These are phyloP conservation scores for Paramecium bursaria DNA, from an alignment of 73 alveolate species.

Conservation along the genomic window DNA sequence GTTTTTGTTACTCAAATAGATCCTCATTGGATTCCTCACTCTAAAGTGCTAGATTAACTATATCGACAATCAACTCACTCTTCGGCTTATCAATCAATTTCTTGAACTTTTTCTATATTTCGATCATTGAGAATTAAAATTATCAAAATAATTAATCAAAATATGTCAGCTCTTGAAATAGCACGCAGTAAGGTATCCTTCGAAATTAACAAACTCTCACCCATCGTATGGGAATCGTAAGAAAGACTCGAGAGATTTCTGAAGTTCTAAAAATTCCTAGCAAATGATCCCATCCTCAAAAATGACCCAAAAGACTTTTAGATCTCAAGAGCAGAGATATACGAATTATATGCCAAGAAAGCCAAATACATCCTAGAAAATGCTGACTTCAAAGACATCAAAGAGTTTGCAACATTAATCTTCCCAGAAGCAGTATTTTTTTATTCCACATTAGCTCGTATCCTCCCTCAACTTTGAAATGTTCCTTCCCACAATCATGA, in stretches of 20 bases:
- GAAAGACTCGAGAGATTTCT: constrained; percentile 31
- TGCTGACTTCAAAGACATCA: constrained; percentile 38
- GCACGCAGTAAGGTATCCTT: constrained; percentile 58
- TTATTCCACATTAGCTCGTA: not conserved
- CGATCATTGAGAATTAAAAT: too few species aligned
- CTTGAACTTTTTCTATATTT: too few species aligned
- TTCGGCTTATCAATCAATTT: too few species aligned
- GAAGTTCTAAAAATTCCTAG: not conserved
- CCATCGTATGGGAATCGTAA: constrained; percentile 38
- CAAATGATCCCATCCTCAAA: constrained; percentile 31
- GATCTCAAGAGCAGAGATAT: constrained; percentile 47
- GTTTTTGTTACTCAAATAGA: too few species aligned
- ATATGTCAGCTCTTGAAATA: constrained; percentile 55
- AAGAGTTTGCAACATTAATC: constrained; percentile 47
- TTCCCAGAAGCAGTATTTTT: constrained; percentile 43
- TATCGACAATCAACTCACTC: too few species aligned
- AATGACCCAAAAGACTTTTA: constrained; percentile 47
- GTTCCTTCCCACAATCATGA: constrained; percentile 63
- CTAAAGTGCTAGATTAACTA: too few species aligned
- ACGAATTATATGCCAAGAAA: constrained; percentile 55
- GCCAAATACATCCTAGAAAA: constrained; percentile 13
- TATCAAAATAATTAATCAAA: too few species aligned
- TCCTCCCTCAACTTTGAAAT: constrained; percentile 60
- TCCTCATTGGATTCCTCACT: too few species aligned
- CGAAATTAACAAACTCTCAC: constrained; percentile 23